Percentiles rank a stretch among this genome's conserved stretches.
phyloP scores from a whole-genome alignment of 371 early-diverging fungal species.

The Basidiobolus meristosporus region DNA sequence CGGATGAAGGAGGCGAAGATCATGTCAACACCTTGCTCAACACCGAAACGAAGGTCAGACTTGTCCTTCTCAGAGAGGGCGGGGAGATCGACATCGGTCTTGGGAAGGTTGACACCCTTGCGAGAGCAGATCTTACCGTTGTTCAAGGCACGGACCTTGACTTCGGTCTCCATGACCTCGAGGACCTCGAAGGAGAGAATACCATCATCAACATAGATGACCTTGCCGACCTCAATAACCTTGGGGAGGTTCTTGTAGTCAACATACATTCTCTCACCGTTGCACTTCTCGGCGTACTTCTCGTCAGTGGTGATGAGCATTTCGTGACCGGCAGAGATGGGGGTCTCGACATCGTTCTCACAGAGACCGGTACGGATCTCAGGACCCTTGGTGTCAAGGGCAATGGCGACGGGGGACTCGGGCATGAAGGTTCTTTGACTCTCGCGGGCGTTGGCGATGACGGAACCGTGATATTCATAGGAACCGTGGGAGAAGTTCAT shows the following conservation, averaged over 20 bases:
- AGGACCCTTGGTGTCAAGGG: no score
- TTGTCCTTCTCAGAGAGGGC: slow-evolving; percentile 91
- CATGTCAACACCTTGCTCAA: slow-evolving; percentile 86
- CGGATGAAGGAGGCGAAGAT: slow-evolving; percentile 96
- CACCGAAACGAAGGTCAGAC: slow-evolving; percentile 75
- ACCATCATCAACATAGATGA: slow-evolving; percentile 78
- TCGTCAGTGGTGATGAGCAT: slow-evolving; percentile 74
- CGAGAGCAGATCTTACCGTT: slow-evolving; percentile 50
- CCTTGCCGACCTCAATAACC: slow-evolving; percentile 59
- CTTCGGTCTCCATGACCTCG: slow-evolving; percentile 29
- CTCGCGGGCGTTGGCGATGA: slow-evolving; percentile 57
- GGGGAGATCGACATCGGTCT: no score
- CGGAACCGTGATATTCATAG: slow-evolving; percentile 84
- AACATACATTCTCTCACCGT: slow-evolving; percentile 54
- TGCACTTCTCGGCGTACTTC: slow-evolving; percentile 34
- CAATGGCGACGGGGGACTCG: slow-evolving; percentile 55
- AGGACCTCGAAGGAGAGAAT: slow-evolving; percentile 68
- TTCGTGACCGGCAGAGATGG: slow-evolving; percentile 50
- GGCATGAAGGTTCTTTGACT: slow-evolving; percentile 6
- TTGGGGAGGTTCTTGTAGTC: slow-evolving; percentile 76
- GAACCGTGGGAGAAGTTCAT: slow-evolving; percentile 93
- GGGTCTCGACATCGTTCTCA: slow-evolving; percentile 43
- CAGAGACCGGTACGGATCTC: slow-evolving; percentile 77
- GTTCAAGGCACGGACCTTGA: slow-evolving; percentile 57
- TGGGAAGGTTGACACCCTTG: slow-evolving; percentile 87